Base-by-base conservation (phyloP, 441 rosid species). In the Arabidopsis hybrid region DNA sequence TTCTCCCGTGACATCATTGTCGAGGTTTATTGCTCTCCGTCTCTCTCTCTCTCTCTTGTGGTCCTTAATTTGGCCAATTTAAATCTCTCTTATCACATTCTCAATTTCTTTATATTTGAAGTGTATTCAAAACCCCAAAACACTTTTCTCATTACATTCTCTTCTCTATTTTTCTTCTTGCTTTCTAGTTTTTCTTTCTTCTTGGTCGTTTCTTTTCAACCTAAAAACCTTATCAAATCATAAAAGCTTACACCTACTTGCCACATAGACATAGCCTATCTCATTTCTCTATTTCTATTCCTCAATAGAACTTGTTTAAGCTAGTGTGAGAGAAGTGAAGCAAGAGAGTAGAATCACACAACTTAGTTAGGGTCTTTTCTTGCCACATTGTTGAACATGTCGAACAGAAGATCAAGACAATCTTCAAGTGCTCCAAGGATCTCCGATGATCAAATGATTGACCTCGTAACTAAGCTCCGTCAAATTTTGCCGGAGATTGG, bases 401-500 rank as follows among this genome's bases (percentile, higher is more conserved):
- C 98, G 53, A 77, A 83, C 82, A 81, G 93, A 80, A 86, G 97
- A 75, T 85, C 95, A 29, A 85, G 87, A 78, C 90, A 85, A 59
- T 58, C 83, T 32, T 69, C 79, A 69, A 73, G 84, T 45, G 63
- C 40, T 71, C 82, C 97, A 2, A 85, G 96, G 76, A 93, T 93
- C 85, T 86, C 80, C 11, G 95, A 93, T 74, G 95, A 87, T 71
- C 98, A 90, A 78, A 93, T 93, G 84, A 85, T 86, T 35, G 85
- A 90, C 21, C 97, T 93, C 13, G 83, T 93, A 69, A 76, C 95
- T 75, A 93, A 86, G 80, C 80, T 93, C 79, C 87, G 88, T 17
- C 90, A 88, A 53, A 85, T 91, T 78, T 91, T 93, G 56, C 98
- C 98, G 1, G 98, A 93, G 87, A 87, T 91, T 76, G 86, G 87